phyloP scores from a whole-genome alignment of 352 stramenopile species.

The Globisporangium emineosum region DNA sequence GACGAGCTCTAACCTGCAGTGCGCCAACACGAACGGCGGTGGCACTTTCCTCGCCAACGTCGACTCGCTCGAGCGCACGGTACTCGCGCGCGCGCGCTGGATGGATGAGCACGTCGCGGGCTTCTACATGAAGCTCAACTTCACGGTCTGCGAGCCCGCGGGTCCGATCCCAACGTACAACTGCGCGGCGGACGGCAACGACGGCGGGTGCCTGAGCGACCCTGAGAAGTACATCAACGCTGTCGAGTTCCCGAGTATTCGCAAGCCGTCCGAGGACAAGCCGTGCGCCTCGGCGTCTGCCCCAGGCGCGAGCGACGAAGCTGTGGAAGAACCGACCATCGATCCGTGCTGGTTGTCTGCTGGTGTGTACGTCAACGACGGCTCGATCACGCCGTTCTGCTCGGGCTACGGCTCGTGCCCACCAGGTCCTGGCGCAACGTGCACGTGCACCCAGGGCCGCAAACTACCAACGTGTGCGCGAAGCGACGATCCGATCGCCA shows the following conservation, averaged over 20 bases:
- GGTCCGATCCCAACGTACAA: conserved; percentile 24
- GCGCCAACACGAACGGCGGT: conserved; percentile 40
- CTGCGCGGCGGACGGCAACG: conserved; percentile 20
- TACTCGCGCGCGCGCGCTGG: conserved; percentile 42
- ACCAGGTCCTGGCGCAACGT: conserved; percentile 58
- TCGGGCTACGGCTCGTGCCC: conserved; percentile 66
- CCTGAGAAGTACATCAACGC: conserved; percentile 26
- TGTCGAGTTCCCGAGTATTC: conserved; percentile 18
- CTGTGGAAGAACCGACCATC: conserved; percentile 43
- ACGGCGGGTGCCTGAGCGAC: conserved; percentile 20
- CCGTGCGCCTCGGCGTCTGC: not conserved
- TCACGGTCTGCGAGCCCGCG: conserved; percentile 10
- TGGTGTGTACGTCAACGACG: conserved; percentile 44
- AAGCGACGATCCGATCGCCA: conserved; percentile 30
- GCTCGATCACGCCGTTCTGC: conserved; percentile 67
- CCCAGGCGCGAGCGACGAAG: not conserved
- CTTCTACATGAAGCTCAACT: conserved; percentile 20
- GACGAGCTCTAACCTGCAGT: conserved; percentile 53
- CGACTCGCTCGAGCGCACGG: conserved; percentile 24
- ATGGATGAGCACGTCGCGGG: conserved; percentile 31
- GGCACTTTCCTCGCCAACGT: conserved; percentile 43
- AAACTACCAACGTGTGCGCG: conserved; percentile 39
- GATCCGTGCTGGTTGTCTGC: conserved; percentile 79
- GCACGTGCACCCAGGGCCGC: conserved; percentile 45
- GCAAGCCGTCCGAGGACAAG: not conserved